These are phyloP conservation scores for Suillus discolor DNA, from an alignment of 768 basidiomycete genomes.

Conservation along the genomic window DNA sequence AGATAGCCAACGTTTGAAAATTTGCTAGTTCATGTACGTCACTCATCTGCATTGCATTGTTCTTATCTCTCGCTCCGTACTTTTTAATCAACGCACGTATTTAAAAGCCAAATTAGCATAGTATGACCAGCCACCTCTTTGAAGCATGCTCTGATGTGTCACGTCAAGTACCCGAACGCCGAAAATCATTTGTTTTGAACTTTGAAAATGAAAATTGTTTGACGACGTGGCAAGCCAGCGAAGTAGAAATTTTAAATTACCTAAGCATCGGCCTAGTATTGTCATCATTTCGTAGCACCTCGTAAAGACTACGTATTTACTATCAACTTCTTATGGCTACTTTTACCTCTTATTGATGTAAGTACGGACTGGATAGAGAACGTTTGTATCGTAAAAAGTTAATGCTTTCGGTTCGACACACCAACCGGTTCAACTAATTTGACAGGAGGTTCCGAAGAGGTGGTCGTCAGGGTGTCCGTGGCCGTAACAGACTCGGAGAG, in stretches of 20 bases:
- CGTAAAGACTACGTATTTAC: neutral
- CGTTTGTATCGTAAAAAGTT: neutral
- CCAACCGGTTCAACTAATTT: neutral
- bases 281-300: too few relatives aligned
- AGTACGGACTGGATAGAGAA: neutral
- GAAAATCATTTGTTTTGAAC: neutral
- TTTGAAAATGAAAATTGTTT: neutral
- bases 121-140: neutral
- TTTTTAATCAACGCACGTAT: conserved; percentile 11
- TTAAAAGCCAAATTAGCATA: neutral
- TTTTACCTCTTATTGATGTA: neutral
- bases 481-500: neutral
- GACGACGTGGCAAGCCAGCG: neutral
- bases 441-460: conserved; percentile 10
- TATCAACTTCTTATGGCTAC: too few relatives aligned
- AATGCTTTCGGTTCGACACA: conserved; percentile 6
- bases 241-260: neutral
- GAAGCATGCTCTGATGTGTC: neutral
- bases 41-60: conserved; percentile 7
- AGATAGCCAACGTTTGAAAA: conserved; percentile 12
- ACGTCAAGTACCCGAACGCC: neutral
- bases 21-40: neutral
- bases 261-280: neutral
- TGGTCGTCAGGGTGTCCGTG: conserved; percentile 13
- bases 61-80: neutral